phyloP scores from a whole-genome alignment of 2,329 filamentous ascomycete species.

The Fusarium armeniacum region DNA sequence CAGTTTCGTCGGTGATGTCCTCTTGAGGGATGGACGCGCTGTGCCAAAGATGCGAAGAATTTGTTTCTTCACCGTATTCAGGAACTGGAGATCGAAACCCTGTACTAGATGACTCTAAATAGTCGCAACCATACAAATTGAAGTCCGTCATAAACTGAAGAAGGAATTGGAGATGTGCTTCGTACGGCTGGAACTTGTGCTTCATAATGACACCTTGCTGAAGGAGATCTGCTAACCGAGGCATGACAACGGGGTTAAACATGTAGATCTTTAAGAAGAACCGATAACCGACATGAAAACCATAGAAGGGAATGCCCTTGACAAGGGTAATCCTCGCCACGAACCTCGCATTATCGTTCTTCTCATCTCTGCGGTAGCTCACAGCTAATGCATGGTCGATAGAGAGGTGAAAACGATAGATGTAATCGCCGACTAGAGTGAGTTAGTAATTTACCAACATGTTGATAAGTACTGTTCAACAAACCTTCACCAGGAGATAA shows the following conservation, averaged over 20 bases:
- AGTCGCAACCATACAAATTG: constrained; percentile 94
- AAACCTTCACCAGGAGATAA: constrained; percentile 76
- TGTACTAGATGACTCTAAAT: constrained; percentile 79
- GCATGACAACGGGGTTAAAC: constrained; percentile 88
- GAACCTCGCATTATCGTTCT: constrained; percentile 76
- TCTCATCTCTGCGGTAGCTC: constrained; percentile 83
- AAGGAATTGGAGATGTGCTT: constrained; percentile 92
- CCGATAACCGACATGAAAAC: constrained; percentile 91
- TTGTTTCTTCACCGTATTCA: constrained; percentile 70
- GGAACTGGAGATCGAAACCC: constrained; percentile 84
- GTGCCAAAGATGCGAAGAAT: constrained; percentile 81
- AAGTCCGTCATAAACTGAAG: constrained; percentile 99
- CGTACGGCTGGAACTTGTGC: constrained; percentile 87
- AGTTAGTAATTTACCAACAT: constrained; percentile 23
- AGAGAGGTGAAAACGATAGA: constrained; percentile 82
- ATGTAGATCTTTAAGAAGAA: constrained; percentile 96
- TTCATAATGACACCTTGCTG: constrained; percentile 91
- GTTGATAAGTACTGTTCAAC: constrained; percentile 42
- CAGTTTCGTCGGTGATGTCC: constrained; percentile 66
- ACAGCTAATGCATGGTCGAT: constrained; percentile 92
- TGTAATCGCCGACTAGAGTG: constrained; percentile 77
- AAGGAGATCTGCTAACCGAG: constrained; percentile 86
- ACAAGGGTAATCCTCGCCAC: constrained; percentile 92
- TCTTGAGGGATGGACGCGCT: constrained; percentile 74
- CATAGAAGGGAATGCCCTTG: constrained; percentile 96